Evolutionary conservation across 108 stramenopile genomes (phyloP), one percentile per base, ranked within the genome.

Genomic region (Fragilaria crotonensis): DNA sequence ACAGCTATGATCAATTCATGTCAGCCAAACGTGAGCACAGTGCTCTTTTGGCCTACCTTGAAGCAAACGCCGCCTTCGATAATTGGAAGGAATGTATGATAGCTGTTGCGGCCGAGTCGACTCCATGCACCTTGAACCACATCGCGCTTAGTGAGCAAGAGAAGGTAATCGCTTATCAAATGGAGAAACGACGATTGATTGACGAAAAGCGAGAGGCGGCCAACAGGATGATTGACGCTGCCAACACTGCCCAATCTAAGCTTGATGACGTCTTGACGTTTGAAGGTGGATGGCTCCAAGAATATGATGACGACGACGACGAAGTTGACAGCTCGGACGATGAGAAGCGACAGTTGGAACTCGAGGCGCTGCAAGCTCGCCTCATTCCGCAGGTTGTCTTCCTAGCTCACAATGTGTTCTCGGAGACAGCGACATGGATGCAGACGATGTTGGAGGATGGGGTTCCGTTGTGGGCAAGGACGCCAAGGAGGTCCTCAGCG

Each of bases 271-370:
- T 90, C 45, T 67, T 90, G 28, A 59, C 71, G 11, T 61, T 76
- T 61, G 70, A 60, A 0, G 85, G 89, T 64, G 89, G 89, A 5
- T 90, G 83, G 85, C 68, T 89, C 25, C n/a, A n/a, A n/a, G n/a
- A n/a, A n/a, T n/a, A n/a, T n/a, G 52, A 67, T 14, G 2, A 64
- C 20, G 76, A 72, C 30, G 75, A 82, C 20, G 65, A 73, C 50
- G 68, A 65, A 17, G 25, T 27, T 17, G 44, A 48, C 20, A 46
- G 60, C 44, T 60, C 58, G 44, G 51, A 36, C 5, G 74, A 48
- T 20, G 56, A 52, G 47, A 59, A 62, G 29, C 77, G 81, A 20
- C 55, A 59, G 11, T 44, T 61, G 3, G 78, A 90, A 44, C 57
- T 84, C 45, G 26, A 54, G 14, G 51, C 44, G 33, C 76, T 90